Percentiles rank a stretch among this genome's conserved stretches.
These are phyloP conservation scores for Dacryopinax primogenitus DNA, from an alignment of 768 basidiomycete species.

Conservation along the genomic window DNA sequence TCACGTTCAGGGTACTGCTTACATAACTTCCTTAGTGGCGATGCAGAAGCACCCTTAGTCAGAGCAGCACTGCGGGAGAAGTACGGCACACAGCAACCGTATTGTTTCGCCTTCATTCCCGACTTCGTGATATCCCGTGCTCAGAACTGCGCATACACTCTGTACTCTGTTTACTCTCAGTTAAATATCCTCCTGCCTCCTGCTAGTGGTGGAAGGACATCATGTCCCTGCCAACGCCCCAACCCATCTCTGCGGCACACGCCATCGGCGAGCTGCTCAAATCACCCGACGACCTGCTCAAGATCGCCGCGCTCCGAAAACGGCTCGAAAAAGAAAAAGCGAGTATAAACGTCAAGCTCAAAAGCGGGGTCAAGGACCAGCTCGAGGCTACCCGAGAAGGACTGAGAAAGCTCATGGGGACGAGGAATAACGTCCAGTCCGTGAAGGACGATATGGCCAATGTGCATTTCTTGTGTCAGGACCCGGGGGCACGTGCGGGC, in stretches of 20 bases:
- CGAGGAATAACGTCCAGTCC: conserved; percentile 61
- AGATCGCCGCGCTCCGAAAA: conserved; percentile 78
- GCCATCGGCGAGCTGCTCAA: conserved; percentile 82
- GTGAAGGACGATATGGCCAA: conserved; percentile 78
- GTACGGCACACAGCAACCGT: too few species aligned
- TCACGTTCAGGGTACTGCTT: too few species aligned
- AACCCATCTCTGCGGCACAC: conserved; percentile 44
- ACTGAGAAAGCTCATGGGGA: conserved; percentile 63
- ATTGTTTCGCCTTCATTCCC: too few species aligned
- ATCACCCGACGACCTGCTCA: conserved; percentile 83
- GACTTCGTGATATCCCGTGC: too few species aligned
- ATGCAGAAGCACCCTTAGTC: conserved; percentile 4
- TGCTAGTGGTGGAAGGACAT: neutral
- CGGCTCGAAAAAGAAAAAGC: conserved; percentile 95
- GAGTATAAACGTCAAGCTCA: conserved; percentile 79
- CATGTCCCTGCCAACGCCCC: neutral
- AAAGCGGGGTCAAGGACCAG: conserved; percentile 85
- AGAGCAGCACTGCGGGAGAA: neutral
- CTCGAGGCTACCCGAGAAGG: conserved; percentile 82
- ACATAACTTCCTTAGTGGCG: neutral
- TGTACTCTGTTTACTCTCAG: neutral
- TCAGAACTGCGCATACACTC: too few species aligned
- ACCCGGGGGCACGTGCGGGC: conserved; percentile 60
- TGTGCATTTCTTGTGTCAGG: conserved; percentile 61
- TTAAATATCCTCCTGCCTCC: neutral